Conservation (phyloP, 495 filamentous ascomycete species). For the Penicillium coprophilum region DNA sequence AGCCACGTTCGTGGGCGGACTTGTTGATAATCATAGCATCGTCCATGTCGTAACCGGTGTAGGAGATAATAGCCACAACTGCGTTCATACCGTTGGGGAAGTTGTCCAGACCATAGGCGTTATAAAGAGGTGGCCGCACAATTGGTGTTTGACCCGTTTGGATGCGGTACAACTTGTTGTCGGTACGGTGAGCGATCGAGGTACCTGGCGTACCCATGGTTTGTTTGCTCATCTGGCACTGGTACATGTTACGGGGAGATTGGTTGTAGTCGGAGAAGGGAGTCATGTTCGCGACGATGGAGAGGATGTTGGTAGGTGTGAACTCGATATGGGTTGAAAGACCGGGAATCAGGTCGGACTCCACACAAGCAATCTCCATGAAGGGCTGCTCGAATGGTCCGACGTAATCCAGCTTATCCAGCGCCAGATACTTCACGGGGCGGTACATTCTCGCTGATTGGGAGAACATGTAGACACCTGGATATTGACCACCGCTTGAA, state of each 20-base stretch:
- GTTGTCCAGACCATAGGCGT: constrained; percentile 95
- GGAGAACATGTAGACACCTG: constrained; percentile 91
- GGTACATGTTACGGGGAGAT: constrained; percentile 98
- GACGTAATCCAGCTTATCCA: constrained; percentile 80
- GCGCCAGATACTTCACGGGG: constrained; percentile 85
- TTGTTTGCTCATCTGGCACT: constrained; percentile 99
- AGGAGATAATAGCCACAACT: constrained; percentile 95
- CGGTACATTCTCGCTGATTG: constrained; percentile 81
- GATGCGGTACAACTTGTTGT: constrained; percentile 94
- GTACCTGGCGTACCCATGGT: constrained; percentile 97
- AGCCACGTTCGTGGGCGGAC: constrained; percentile 94
- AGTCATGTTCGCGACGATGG: constrained; percentile 97
- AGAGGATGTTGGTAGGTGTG: constrained; percentile 94
- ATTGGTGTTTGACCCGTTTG: constrained; percentile 97
- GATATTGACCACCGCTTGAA: constrained; percentile 86
- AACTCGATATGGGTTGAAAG: constrained; percentile 92
- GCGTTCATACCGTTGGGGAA: constrained; percentile 98
- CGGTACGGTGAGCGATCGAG: constrained; percentile 79
- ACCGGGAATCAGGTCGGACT: constrained; percentile 78
- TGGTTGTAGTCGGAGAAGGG: constrained; percentile 99
- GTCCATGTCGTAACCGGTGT: constrained; percentile 99
- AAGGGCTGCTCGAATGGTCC: constrained; percentile 96
- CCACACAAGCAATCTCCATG: constrained; percentile 92
- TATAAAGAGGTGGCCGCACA: constrained; percentile 87
- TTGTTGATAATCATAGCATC: constrained; percentile 99